Evolutionary conservation across 2,329 filamentous ascomycete genomes (phyloP).

Genomic region (Penicillium sp.): DNA sequence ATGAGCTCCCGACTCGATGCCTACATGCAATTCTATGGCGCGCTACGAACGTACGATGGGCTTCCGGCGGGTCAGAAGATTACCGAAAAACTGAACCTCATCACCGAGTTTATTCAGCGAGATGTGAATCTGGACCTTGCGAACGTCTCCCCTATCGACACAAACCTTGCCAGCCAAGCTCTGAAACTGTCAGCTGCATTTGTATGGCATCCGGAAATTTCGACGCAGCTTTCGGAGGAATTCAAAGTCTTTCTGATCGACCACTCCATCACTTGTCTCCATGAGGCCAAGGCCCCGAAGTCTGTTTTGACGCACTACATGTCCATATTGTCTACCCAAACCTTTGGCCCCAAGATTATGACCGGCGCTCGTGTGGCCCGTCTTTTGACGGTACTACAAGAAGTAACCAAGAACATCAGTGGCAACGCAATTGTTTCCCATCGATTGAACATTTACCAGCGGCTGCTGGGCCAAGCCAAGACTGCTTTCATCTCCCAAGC

Average conservation of each 20-base stretch:
- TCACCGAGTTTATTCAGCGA: conserved; percentile 79
- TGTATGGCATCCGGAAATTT: conserved; percentile 70
- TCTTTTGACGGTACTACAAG: conserved; percentile 68
- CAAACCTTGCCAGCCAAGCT: conserved; percentile 72
- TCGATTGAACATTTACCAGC: conserved; percentile 75
- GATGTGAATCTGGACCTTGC: conserved; percentile 68
- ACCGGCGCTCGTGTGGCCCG: conserved; percentile 68
- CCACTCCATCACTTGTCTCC: conserved; percentile 71
- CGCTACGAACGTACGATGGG: conserved; percentile 78
- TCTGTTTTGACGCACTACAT: conserved; percentile 76
- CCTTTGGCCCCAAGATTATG: conserved; percentile 73
- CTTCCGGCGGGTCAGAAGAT: conserved; percentile 73
- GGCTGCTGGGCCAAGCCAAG: conserved; percentile 70
- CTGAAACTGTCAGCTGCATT: conserved; percentile 76
- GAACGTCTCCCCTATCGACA: conserved; percentile 58
- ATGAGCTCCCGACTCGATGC: conserved; percentile 76
- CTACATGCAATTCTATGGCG: conserved; percentile 75
- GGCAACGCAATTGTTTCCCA: conserved; percentile 80
- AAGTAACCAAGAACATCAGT: conserved; percentile 69
- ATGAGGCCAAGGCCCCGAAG: conserved; percentile 69
- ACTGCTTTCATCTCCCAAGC: conserved; percentile 67
- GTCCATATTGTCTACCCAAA: conserved; percentile 76
- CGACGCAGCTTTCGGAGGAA: conserved; percentile 69
- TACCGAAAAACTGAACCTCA: conserved; percentile 70
- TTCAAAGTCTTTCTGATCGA: conserved; percentile 81